Base-by-base conservation (phyloP, 2,329 filamentous ascomycete species). In the Epichloe amarillans region DNA sequence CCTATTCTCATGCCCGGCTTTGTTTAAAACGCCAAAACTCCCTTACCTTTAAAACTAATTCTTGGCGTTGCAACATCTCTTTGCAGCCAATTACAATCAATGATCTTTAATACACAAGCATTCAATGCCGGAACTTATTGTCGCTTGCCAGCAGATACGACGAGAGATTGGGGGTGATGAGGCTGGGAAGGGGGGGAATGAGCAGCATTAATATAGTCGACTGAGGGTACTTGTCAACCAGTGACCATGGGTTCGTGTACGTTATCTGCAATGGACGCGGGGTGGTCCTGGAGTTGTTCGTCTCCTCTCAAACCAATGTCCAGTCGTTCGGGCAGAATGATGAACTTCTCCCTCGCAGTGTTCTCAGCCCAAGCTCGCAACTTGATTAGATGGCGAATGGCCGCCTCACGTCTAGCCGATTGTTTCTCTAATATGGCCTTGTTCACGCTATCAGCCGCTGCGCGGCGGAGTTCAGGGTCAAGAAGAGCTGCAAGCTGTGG, bases 381-480 rank as follows among this genome's bases (percentile, higher is more conserved):
- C 61, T 84, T 83, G 40, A 95, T 82, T 3, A 98, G 74, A 56
- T 86, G 80, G 51, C 86, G 79, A 56, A 98, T 87, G 26, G 87
- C 85, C 12, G 90, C 85, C 65, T 95, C 88, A 54, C 84, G 80
- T 54, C 82, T 76, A 57, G 82, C 74, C 21, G 84, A 83, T 62
- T 90, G 84, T 47, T 77, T 82, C 51, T 79, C 74, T 26, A 97
- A 71, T 49, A 98, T 88, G 11, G 89, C 88, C 66, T 89, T 83
- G 63, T 98, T 98, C 50, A 98, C 93, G 58, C 79, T 78, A 54
- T 83, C 83, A 4, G 93, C 93, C n/a, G 96, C 89, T 42, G 84
- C 80, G 57, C 83, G 81, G 54, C 93, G 82, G 43, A 97, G 75
- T 46, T 82, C 77, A 2, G 90, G 86, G 57, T 95, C 79, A 17